Evolutionary conservation across 495 filamentous ascomycete genomes (phyloP).

Genomic region (Clavariopsis aquatica): DNA sequence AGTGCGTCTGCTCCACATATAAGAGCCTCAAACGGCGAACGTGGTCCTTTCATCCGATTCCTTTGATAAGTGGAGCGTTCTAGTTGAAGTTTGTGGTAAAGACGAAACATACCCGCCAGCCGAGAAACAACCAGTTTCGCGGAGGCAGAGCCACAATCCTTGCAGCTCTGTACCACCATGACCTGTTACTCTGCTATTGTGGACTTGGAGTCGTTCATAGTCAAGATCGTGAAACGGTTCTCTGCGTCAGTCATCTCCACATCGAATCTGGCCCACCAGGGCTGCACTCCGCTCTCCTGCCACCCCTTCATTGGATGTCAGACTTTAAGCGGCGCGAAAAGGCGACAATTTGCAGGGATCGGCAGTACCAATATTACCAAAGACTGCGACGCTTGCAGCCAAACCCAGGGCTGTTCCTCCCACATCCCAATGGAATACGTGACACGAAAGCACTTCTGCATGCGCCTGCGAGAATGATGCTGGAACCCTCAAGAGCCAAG

Average conservation of each 20-base stretch:
- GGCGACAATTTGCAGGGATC: conserved; percentile 17
- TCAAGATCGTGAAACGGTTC: background rate
- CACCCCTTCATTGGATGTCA: background rate
- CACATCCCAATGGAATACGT: conserved; percentile 3
- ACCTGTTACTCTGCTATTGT: background rate
- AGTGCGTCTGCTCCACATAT: background rate
- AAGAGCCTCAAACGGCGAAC: background rate
- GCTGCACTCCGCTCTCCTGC: background rate
- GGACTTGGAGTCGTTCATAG: background rate
- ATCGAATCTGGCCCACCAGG: background rate
- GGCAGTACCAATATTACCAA: conserved; percentile 31
- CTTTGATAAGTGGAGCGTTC: background rate
- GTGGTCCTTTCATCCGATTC: conserved; percentile 6
- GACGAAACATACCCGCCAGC: background rate
- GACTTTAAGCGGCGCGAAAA: conserved; percentile 18
- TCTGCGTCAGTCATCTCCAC: background rate
- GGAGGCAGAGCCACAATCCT: background rate
- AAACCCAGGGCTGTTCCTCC: background rate
- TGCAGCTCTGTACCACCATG: background rate
- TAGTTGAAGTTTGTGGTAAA: conserved; percentile 1
- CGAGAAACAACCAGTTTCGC: background rate
- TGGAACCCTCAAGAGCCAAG: conserved; percentile 8
- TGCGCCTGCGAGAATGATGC: conserved; percentile 14
- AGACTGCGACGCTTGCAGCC: conserved; percentile 22
- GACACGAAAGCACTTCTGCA: conserved; percentile 10